Evolutionary conservation across 768 basidiomycete genomes (phyloP), one percentile per base, ranked within the genome.

Genomic region (Hygrocybe punicea): DNA sequence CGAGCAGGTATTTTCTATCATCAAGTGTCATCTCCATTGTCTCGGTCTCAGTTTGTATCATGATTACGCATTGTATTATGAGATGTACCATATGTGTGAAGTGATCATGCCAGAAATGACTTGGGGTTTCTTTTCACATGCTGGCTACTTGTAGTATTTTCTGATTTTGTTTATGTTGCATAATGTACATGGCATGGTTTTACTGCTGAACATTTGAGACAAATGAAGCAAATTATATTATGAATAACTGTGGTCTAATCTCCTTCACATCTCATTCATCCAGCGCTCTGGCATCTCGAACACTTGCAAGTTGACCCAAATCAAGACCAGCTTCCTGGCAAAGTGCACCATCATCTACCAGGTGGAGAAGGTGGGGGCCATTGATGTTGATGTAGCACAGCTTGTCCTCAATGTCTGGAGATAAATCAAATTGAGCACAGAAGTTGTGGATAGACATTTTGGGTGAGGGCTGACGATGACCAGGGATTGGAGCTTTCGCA

Each of bases 1-100:
- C 25, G 56, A 57, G 29, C 61, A 62, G 6, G 64, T 61, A 1
- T 69, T 70, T 40, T 71, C 65, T 1, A 47, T 57, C 4, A 68
- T 71, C 55, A 69, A 71, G 34, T 55, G 62, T 7, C 59, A 61
- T 48, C 48, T 69, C 2, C 56, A 60, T 1, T 40, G 53, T 3
- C 19, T 54, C 5, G 46, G 44, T 23, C 23, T 13, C 19, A 53
- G 60, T 16, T 56, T 65, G 1, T 55, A 58, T 19, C 57, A 60
- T 16, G 40, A 45, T 1, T 37, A 44, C 16, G 58, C 65, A 37
- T 58, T 67, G 3, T 68, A 67, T 55, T 7, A 60, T 16, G 48
- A 55, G 11, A 40, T 71, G 13, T 29, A 56, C 8, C 37, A 62
- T 6, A 67, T 62, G 1, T 57, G 63, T 0, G 64, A 63, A 42